Base-by-base conservation (phyloP, 2,329 filamentous ascomycete species). In the Fusarium zealandicum region DNA sequence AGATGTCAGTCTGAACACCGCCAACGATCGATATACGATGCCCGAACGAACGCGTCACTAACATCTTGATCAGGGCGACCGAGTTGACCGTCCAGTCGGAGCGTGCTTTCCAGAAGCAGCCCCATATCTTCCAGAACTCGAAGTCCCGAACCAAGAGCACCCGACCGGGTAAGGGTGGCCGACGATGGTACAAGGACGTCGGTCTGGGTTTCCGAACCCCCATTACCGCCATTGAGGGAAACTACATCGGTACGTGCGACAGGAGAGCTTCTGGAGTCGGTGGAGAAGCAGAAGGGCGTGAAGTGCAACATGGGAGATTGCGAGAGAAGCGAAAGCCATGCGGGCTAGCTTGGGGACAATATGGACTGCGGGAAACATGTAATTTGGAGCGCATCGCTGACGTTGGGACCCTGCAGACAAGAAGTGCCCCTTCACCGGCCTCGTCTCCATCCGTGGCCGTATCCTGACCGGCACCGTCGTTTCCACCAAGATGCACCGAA, bases 401-500 rank as follows among this genome's bases (percentile, higher is more conserved):
- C 69, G 40, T 53, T 18, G 58, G 66, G 50, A 44, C 40, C 20
- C 11, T 60, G 74, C 76, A 96, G 95, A 99, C 90, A 99, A 99
- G 92, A 99, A 99, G 88, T 99, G 95, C 90, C 95, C 95, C 71
- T 99, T 99, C 90, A 96, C 92, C 73, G 96, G 96, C 79, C 86
- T 93, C 80, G 93, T 99, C 80, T 98, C 95, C 69, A 99, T 99
- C 86, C 95, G 95, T 85, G 95, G 95, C 81, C 93, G 95, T 93
- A 99, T 99, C 87, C 86, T 99, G 71, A 98, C 93, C 78, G 95
- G 95, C 76, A 97, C 92, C 78, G 95, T 99, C 76, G 90, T 98
- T 77, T 98, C 93, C 74, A 99, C 95, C 83, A 99, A 99, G 91
- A 99, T 99, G 95, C 95, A 99, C 90, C 91, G 95, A 83, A 99